phyloP scores from a whole-genome alignment of 1,284 basidiomycete genomes.

The Hypsizygus ulmarius region DNA sequence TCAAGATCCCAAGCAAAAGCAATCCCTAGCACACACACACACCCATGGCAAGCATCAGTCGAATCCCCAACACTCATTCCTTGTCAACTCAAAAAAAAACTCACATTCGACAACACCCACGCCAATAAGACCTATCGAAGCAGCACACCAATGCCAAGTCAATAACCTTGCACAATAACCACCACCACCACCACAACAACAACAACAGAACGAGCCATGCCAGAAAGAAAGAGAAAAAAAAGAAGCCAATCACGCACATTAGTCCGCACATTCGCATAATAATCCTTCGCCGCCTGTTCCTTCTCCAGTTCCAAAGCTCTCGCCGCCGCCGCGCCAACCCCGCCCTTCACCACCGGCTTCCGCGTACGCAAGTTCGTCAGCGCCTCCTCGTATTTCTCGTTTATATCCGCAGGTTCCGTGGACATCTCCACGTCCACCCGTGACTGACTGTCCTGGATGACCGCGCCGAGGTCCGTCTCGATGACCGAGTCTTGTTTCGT shows the following conservation, averaged over 20 bases:
- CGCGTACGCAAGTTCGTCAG: constrained; percentile 77
- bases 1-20: constrained; percentile 72
- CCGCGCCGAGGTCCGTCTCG: constrained; percentile 77
- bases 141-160: too few relatives aligned
- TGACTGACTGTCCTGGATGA: constrained; percentile 73
- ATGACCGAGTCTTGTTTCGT: constrained; percentile 78
- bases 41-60: too few relatives aligned
- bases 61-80: too few relatives aligned
- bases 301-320: constrained; percentile 54
- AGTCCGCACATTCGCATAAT: constrained; percentile 88
- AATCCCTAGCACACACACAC: constrained; percentile 51
- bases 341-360: constrained; percentile 45
- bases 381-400: constrained; percentile 88
- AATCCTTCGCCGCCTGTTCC: constrained; percentile 80
- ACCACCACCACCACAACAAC: too few relatives aligned
- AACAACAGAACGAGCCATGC: too few relatives aligned
- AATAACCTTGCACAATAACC: too few relatives aligned
- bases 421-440: constrained; percentile 90
- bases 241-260: constrained; percentile 60
- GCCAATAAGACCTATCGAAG: constrained; percentile 62
- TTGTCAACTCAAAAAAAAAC: constrained; percentile 1
- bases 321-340: constrained; percentile 26
- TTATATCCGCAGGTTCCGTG: constrained; percentile 83
- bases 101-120: constrained; percentile 83
- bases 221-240: constrained; percentile 5